Evolutionary conservation across 306 rosid genomes (phyloP).

Genomic region (Sicyos edulis): DNA sequence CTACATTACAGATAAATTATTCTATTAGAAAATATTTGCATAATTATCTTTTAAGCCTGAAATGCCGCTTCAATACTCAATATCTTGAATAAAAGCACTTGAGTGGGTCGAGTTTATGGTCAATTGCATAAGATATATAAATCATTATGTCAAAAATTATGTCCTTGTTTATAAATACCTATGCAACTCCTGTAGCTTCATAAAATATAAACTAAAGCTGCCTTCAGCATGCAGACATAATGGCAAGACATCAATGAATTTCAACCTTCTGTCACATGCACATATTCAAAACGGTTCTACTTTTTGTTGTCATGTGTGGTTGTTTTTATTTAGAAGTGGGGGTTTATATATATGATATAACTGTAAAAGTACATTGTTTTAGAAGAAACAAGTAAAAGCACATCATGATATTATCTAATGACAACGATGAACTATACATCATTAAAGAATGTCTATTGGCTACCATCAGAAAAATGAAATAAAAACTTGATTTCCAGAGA

Average conservation of each 20-base stretch:
- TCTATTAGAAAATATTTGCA: background rate
- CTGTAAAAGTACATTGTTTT: background rate
- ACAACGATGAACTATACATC: background rate
- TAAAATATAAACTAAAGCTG: background rate
- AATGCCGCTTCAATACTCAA: background rate
- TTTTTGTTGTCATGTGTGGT: background rate
- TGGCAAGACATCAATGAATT: background rate
- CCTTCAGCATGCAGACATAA: background rate
- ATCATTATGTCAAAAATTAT: background rate
- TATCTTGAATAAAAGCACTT: background rate
- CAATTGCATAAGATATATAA: background rate
- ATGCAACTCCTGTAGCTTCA: background rate
- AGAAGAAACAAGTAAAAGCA: background rate
- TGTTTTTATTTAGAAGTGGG: background rate
- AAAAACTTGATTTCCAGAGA: background rate
- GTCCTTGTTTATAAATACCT: background rate
- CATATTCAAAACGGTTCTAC: background rate
- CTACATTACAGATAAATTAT: constrained; percentile 34
- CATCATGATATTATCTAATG: constrained; percentile 2
- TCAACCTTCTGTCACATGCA: background rate
- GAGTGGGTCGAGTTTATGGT: background rate
- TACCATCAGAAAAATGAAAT: background rate
- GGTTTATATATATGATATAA: too few relatives aligned
- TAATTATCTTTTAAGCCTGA: background rate
- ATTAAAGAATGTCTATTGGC: background rate